Percentiles rank a stretch among this genome's conserved stretches.
phyloP scores from a whole-genome alignment of 352 stramenopile genomes.

The Achlya hypogyna region DNA sequence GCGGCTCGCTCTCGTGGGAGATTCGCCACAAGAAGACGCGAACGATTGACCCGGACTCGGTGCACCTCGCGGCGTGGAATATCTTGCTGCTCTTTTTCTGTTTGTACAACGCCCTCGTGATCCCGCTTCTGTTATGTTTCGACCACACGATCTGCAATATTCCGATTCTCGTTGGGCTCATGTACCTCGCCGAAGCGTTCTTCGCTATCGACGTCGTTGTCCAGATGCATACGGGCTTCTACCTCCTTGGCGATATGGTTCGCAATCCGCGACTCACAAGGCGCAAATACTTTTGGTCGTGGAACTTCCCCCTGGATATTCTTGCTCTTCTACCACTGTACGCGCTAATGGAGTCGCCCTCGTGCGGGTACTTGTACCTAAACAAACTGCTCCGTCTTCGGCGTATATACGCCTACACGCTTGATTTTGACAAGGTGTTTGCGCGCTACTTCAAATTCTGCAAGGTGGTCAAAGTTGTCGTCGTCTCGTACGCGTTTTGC shows the following conservation, averaged over 20 bases:
- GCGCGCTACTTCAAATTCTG: constrained; percentile 19
- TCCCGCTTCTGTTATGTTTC: constrained; percentile 13
- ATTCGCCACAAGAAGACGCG: constrained; percentile 3
- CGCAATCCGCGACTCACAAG: constrained; percentile 44
- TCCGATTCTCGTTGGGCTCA: constrained; percentile 9
- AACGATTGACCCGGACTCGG: constrained; percentile 17
- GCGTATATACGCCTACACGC: constrained; percentile 3
- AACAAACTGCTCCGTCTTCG: constrained; percentile 18
- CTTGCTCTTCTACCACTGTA: constrained; percentile 40
- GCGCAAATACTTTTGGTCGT: constrained; percentile 51
- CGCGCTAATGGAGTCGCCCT: constrained; percentile 22
- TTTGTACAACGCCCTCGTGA: constrained; percentile 4
- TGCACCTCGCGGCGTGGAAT: constrained; percentile 4
- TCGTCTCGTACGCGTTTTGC: constrained; percentile 9
- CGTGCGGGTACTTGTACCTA: constrained; percentile 6
- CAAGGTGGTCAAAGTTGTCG: constrained; percentile 19
- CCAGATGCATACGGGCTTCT: constrained; percentile 65
- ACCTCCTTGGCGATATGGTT: constrained; percentile 57
- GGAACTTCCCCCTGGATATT: constrained; percentile 41
- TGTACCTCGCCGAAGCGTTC: constrained; percentile 49
- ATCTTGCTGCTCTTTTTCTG: background rate
- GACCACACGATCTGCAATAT: constrained; percentile 8
- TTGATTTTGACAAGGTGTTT: constrained; percentile 22
- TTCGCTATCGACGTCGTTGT: constrained; percentile 61
- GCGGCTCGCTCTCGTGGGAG: constrained; percentile 17